These are phyloP conservation scores for Wolfiporia cocos DNA, from an alignment of 1,284 basidiomycete genomes.

Conservation along the genomic window DNA sequence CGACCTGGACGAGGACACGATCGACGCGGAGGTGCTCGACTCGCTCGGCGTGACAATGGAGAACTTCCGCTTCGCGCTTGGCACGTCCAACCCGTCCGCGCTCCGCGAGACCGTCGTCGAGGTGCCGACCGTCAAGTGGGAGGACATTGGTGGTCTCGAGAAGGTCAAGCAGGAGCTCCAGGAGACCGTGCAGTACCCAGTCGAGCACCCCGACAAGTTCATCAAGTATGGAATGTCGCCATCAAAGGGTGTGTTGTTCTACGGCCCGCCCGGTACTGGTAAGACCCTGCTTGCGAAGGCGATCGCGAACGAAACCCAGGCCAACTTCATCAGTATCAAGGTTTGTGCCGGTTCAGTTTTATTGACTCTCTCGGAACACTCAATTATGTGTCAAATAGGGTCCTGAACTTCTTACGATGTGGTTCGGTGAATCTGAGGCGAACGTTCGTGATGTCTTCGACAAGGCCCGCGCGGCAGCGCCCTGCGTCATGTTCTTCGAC, in stretches of 20 bases:
- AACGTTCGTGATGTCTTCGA: slow-evolving; percentile 99
- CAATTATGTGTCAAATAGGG: slow-evolving; percentile 48
- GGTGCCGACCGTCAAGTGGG: slow-evolving; percentile 95
- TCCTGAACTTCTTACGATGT: slow-evolving; percentile 97
- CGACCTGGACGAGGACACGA: slow-evolving; percentile 91
- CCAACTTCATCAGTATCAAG: slow-evolving; percentile 97
- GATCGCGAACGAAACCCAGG: slow-evolving; percentile 99
- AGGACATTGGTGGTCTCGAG: slow-evolving; percentile 98
- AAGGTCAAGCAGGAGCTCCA: slow-evolving; percentile 99
- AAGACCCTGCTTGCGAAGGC: slow-evolving; percentile 95
- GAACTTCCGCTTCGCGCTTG: slow-evolving; percentile 96
- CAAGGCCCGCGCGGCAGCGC: slow-evolving; percentile 97
- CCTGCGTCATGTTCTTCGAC: slow-evolving; percentile 99
- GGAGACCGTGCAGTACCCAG: slow-evolving; percentile 99
- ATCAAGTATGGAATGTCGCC: slow-evolving; percentile 99
- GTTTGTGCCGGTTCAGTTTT: slow-evolving; percentile 27
- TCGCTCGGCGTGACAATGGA: slow-evolving; percentile 97
- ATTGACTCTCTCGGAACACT: neutral
- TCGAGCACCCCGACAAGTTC: slow-evolving; percentile 99
- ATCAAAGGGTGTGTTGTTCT: slow-evolving; percentile 97
- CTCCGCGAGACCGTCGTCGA: slow-evolving; percentile 96
- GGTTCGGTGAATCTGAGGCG: slow-evolving; percentile 99
- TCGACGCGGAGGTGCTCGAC: slow-evolving; percentile 95
- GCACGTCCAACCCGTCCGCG: slow-evolving; percentile 93
- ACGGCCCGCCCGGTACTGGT: slow-evolving; percentile 96